Percentiles rank a stretch among this genome's conserved stretches.
Conservation (phyloP, 768 basidiomycete species). For the Amanita brunnescens region DNA sequence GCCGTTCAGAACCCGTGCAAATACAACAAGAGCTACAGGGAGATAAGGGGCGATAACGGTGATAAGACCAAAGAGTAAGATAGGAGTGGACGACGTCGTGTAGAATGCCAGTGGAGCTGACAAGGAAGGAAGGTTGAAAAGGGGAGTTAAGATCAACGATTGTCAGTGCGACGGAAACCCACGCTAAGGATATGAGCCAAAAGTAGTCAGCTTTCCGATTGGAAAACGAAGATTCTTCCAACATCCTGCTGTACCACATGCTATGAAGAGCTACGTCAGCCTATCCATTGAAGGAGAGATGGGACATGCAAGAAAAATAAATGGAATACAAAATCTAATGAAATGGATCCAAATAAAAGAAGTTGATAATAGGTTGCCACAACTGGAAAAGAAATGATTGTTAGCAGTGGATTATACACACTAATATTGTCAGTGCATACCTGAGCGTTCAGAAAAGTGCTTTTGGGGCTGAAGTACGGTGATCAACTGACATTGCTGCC, state of each 20-base stretch:
- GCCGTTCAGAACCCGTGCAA: constrained; percentile 78
- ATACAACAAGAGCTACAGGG: constrained; percentile 81
- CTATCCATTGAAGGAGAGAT: neutral
- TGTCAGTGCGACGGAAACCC: constrained; percentile 15
- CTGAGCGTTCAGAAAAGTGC: constrained; percentile 75
- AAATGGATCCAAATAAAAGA: constrained; percentile 92
- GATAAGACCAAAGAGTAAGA: constrained; percentile 90
- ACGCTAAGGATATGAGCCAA: constrained; percentile 79
- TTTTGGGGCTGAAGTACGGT: constrained; percentile 92
- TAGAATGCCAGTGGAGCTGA: constrained; percentile 91
- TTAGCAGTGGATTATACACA: neutral
- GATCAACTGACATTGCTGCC: constrained; percentile 85
- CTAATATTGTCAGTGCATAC: constrained; percentile 22
- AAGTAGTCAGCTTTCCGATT: constrained; percentile 91
- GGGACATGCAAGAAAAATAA: constrained; percentile 91
- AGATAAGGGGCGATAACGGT: constrained; percentile 96
- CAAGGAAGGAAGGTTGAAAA: constrained; percentile 88
- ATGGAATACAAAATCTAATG: constrained; percentile 92
- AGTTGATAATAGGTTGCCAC: constrained; percentile 86
- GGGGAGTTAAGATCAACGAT: constrained; percentile 47
- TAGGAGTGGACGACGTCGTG: constrained; percentile 84
- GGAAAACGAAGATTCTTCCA: constrained; percentile 94
- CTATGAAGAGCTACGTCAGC: neutral
- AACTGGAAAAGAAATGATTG: constrained; percentile 35
- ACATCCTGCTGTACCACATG: constrained; percentile 79